Evolutionary conservation across 345 rosid genomes (phyloP), one percentile per base, ranked within the genome.

Genomic region (Acer yangbiense): DNA sequence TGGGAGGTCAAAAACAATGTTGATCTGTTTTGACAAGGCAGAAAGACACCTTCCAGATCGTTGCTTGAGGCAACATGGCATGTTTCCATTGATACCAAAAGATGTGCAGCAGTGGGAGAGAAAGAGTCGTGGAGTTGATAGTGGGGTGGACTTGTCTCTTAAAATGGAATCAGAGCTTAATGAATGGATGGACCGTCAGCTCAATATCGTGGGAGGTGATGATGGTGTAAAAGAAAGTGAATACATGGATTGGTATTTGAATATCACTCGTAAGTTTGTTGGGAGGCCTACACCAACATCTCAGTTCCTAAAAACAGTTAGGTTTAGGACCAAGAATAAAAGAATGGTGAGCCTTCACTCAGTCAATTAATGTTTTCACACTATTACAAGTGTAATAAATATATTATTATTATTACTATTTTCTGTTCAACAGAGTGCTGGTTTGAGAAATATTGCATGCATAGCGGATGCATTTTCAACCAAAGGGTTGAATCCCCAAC

Each of bases 1-100:
- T 71, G 93, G 95, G 71, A 92, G 97, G 85, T 93, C 93, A n/a
- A 91, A 85, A 77, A 91, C 97, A 21, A 88, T 91, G 86, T 87
- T 93, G 69, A 87, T 93, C 64, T 93, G 95, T 79, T 93, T 90
- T 21, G 93, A 93, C 83, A 93, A 93, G 84, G 92, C 91, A 32
- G 92, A 91, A 82, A 71, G 92, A 71, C 93, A 93, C 84, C 92
- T 91, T 46, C 94, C 95, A 32, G 93, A 91, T 82, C 89, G 93
- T 78, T 93, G 95, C 86, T 68, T 91, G 54, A 86, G 97, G 82
- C 97, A 93, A 80, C 88, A 86, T 77, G 93, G 94, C 71, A 77
- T 86, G 86, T 71, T 76, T 18, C 97, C 89, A 79, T 84, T 89
- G 21, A 88, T 92, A 68, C 95, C 97, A 9, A 86, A 82, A 65